Base-by-base conservation (phyloP, 176 grass and related monocot species). In the Pontederia paniculata region DNA sequence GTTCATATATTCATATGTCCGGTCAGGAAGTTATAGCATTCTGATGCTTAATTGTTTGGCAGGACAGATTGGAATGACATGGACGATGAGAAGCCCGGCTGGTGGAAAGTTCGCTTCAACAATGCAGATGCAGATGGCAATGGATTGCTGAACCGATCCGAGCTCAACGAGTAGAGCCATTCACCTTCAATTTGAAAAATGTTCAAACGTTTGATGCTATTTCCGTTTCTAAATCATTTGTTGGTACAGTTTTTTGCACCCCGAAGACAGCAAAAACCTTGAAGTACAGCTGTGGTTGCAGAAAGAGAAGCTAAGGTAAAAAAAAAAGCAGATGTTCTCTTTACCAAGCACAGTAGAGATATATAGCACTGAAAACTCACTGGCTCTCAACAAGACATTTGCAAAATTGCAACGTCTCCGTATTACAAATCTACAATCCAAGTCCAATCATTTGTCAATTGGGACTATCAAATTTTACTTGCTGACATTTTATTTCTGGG, bases 251-350 rank as follows among this genome's bases (percentile, higher is more conserved):
- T 81, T 81, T 23, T 68, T 82, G 42, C 68, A 76, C 44, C 71
- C 76, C 17, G 76, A 75, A 68, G 71, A 84, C 19, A 75, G 61
- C 47, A 37, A 42, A 17, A 70, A 79, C 46, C 60, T 31, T 21
- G 56, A 67, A 45, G 21, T 72, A 45, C 55, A 17, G 7, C 42
- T 63, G 8, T 84, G 81, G 81, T 18, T 85, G 14, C 21, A 72
- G 11, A 55, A 80, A 50, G 56, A 80, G n/a, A 80, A 80, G 42
- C 15, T 85, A 41, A 80, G 67, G 81, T 66, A 79, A 25, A 50
- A 2, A 15, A 0, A 37, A 37, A n/a, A n/a, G n/a, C n/a, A n/a
- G n/a, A 37, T 37, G 1, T 37, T 37, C 28, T 37, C 3, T 3
- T 37, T 37, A 37, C 28, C 7, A 37, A 37, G 28, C 28, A 37